Evolutionary conservation across 2,329 filamentous ascomycete species (phyloP), one percentile per base, ranked within the genome.

Genomic region (Blumeriella jaapii): DNA sequence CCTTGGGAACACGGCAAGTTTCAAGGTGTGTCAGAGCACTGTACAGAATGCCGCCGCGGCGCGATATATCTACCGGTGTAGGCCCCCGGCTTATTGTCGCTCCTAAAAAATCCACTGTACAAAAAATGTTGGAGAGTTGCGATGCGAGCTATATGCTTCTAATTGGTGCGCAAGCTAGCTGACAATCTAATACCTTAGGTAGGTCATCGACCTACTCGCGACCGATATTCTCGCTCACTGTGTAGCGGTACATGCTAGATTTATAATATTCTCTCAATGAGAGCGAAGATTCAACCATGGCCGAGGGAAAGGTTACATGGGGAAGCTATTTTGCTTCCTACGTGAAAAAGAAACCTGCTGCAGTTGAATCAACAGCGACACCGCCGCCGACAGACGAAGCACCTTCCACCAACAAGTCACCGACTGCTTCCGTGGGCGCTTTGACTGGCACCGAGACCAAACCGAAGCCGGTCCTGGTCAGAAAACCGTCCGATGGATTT

Each of bases 341-440:
- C 24, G 36, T 38, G 24, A 38, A 38, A 26, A 38, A 38, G 25
- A 38, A 35, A 29, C 33, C 33, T 23, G 8, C 33, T 12, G 33
- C 18, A 17, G 25, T 20, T 11, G 12, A 12, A 4, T 13, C 24
- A 16, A 24, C 30, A 22, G 7, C 29, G 16, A 11, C 18, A 8
- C 8, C 35, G 24, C 11, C 6, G 6, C 11, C 15, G 11, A 31
- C 28, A 29, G 18, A 13, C 6, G 29, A 31, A 11, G 17, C 16
- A 13, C 26, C 4, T 2, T 17, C 16, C 10, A 22, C 26, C 12
- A 31, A 16, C 7, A 12, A 16, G 10, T 13, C 28, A 20, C 16
- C 9, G 2, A 19, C 34, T 3, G 24, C 17, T 23, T 12, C 26
- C n/a, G n/a, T n/a, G n/a, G n/a, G n/a, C 18, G 29, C 30, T 6